Percentiles rank a stretch among this genome's conserved stretches.
These are phyloP conservation scores for Achlya hypogyna DNA, from an alignment of 352 stramenopile genomes.

Conservation along the genomic window DNA sequence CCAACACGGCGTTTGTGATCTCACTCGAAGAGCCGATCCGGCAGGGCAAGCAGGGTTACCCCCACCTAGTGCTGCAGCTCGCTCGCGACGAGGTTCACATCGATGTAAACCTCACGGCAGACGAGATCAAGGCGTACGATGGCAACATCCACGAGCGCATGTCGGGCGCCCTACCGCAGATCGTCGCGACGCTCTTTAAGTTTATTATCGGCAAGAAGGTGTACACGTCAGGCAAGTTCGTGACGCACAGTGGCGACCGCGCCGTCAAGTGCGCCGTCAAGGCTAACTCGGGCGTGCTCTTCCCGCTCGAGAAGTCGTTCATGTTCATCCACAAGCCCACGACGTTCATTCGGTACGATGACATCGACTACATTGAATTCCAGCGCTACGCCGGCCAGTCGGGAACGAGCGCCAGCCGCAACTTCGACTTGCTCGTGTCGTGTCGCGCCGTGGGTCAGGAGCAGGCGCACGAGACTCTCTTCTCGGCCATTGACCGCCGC, in stretches of 20 bases:
- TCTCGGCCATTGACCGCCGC: constrained; percentile 93
- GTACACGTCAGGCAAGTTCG: constrained; percentile 90
- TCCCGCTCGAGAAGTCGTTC: constrained; percentile 97
- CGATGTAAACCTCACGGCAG: constrained; percentile 92
- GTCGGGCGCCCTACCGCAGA: constrained; percentile 92
- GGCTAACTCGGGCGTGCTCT: constrained; percentile 95
- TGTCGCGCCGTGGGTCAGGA: constrained; percentile 84
- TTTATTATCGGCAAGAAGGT: constrained; percentile 95
- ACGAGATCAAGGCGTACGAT: constrained; percentile 97
- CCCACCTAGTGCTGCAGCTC: constrained; percentile 96
- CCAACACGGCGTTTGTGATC: constrained; percentile 98
- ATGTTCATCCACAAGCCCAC: constrained; percentile 99
- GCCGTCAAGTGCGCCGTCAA: constrained; percentile 88
- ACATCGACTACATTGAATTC: constrained; percentile 98
- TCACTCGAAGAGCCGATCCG: constrained; percentile 97
- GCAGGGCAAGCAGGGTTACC: constrained; percentile 98
- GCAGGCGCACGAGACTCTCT: constrained; percentile 85
- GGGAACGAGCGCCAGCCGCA: constrained; percentile 81
- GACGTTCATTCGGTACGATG: constrained; percentile 97
- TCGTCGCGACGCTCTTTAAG: constrained; percentile 98
- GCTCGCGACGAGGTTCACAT: constrained; percentile 80
- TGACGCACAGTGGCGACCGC: constrained; percentile 77
- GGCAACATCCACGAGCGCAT: constrained; percentile 95
- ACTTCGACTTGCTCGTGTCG: constrained; percentile 94
- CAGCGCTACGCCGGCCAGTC: constrained; percentile 92